Percentiles rank a stretch among this genome's conserved stretches.
Evolutionary conservation across 768 basidiomycete genomes (phyloP).

Genomic region (Bullera alba): DNA sequence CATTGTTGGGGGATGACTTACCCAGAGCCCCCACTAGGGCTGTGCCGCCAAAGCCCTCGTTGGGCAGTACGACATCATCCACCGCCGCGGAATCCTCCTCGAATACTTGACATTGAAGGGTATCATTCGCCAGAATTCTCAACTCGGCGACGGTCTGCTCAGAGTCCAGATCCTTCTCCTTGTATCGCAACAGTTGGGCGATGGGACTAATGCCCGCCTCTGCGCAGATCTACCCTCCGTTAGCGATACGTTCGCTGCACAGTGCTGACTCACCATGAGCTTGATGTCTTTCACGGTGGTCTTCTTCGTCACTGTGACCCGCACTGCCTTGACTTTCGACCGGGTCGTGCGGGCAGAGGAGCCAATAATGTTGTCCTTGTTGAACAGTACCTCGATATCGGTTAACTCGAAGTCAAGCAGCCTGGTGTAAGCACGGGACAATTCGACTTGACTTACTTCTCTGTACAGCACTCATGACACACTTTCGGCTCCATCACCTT

Average conservation of each 20-base stretch:
- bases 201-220: slow-evolving; percentile 20
- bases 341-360: slow-evolving; percentile 1
- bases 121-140: slow-evolving; percentile 12
- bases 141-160: slow-evolving; percentile 19
- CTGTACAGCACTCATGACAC: slow-evolving; percentile 13
- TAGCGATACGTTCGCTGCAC: not conserved
- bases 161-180: slow-evolving; percentile 8
- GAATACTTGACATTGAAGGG: slow-evolving; percentile 8
- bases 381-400: not conserved
- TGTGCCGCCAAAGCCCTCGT: not conserved
- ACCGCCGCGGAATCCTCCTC: slow-evolving; percentile 10
- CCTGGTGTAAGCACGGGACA: not conserved
- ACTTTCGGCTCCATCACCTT: not conserved
- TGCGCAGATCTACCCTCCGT: slow-evolving; percentile 4
- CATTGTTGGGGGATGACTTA: no score
- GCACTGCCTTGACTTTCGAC: slow-evolving; percentile 2
- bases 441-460: slow-evolving; percentile 1
- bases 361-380: not conserved
- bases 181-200: slow-evolving; percentile 16
- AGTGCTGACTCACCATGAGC: slow-evolving; percentile 2
- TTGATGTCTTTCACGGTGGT: slow-evolving; percentile 26
- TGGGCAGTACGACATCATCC: not conserved
- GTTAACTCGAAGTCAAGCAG: slow-evolving; percentile 8
- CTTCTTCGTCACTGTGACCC: slow-evolving; percentile 3
- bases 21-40: not conserved